phyloP scores from a whole-genome alignment of 106 monocot genomes.

The Dendrobium officinale region DNA sequence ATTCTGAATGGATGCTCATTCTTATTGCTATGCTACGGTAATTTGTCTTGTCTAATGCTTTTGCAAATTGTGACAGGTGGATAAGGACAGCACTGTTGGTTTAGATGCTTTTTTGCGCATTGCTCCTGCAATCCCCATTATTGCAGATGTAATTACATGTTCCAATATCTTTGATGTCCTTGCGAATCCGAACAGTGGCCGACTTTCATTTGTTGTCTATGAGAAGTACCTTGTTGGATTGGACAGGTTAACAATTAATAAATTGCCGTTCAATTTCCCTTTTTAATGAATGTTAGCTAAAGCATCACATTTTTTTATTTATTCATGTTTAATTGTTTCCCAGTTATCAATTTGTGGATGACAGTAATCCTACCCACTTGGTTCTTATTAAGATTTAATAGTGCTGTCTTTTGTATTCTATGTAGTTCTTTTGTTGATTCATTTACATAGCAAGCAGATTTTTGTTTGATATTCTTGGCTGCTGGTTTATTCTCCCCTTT shows the following conservation, averaged over 20 bases:
- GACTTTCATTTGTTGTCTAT: slow-evolving; percentile 67
- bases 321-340: not conserved
- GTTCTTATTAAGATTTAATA: not conserved
- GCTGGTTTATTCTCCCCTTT: not conserved
- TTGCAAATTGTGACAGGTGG: slow-evolving; percentile 40
- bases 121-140: slow-evolving; percentile 79
- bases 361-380: not conserved
- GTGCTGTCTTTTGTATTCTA: not conserved
- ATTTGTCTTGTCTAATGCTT: not conserved
- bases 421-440: not conserved
- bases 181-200: slow-evolving; percentile 48
- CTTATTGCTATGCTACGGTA: not conserved
- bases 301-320: too few relatives aligned
- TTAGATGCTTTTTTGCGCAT: slow-evolving; percentile 86
- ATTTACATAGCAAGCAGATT: not conserved
- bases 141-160: slow-evolving; percentile 88
- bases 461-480: not conserved
- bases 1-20: not conserved
- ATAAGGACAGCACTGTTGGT: slow-evolving; percentile 69
- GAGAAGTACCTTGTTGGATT: slow-evolving; percentile 81
- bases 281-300: not conserved
- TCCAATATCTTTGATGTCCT: slow-evolving; percentile 82
- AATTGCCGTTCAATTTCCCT: not conserved
- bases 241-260: slow-evolving; percentile 48
- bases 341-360: not conserved